These are phyloP conservation scores for Kandelia obovata DNA, from an alignment of 345 rosid species.

Conservation along the genomic window DNA sequence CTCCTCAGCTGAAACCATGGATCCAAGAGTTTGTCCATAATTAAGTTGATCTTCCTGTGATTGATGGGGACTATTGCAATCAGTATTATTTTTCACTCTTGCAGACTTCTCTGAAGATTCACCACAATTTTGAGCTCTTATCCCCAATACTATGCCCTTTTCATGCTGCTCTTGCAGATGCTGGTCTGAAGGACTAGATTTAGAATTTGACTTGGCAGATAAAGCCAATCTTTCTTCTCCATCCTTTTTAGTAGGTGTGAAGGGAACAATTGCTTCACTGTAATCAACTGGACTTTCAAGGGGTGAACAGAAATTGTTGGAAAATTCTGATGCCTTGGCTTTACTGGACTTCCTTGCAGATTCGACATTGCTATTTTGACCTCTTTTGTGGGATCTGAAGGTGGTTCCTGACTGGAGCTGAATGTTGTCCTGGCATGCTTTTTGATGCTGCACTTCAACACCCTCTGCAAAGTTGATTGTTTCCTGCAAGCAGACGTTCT, in stretches of 20 bases:
- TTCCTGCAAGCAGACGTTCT: conserved; percentile 14
- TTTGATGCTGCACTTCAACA: conserved; percentile 4
- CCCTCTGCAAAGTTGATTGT: conserved; percentile 15
- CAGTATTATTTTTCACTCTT: conserved; percentile 25
- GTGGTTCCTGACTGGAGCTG: conserved; percentile 9
- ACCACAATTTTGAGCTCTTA: conserved; percentile 31
- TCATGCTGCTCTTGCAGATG: conserved; percentile 24
- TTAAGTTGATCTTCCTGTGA: conserved; percentile 12
- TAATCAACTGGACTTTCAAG: conserved; percentile 1
- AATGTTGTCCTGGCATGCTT: conserved; percentile 11
- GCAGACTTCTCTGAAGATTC: conserved; percentile 17
- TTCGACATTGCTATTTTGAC: conserved; percentile 12
- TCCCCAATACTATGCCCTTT: conserved; percentile 39
- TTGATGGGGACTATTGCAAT: conserved; percentile 11
- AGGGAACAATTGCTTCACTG: conserved; percentile 24
- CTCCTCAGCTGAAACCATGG: conserved; percentile 16
- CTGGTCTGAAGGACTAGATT: conserved; percentile 16
- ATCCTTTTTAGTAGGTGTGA: conserved; percentile 15
- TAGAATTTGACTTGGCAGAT: conserved; percentile 18
- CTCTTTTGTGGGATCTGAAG: conserved; percentile 8
- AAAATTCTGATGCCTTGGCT: conserved; percentile 12
- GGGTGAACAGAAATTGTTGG: conserved; percentile 12
- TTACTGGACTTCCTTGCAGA: conserved; percentile 5
- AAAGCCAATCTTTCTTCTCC: conserved; percentile 20
- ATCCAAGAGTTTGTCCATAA: conserved; percentile 20